These are phyloP conservation scores for Linaria vulgaris DNA, from an alignment of 257 asterid species.

Conservation along the genomic window DNA sequence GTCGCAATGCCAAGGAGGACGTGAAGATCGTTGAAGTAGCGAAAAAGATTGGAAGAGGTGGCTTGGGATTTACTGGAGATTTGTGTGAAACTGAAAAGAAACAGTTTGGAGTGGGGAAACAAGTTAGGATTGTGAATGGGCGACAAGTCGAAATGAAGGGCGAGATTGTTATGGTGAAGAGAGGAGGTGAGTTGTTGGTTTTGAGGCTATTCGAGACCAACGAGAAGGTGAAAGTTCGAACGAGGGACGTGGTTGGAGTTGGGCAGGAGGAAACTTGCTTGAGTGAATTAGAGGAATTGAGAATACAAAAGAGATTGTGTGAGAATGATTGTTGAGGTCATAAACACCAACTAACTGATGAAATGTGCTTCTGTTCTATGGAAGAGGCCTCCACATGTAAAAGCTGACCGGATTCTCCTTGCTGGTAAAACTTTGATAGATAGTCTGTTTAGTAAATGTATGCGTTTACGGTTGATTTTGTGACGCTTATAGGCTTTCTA, in stretches of 20 bases:
- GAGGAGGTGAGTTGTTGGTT: conserved; percentile 45
- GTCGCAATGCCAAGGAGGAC: conserved; percentile 64
- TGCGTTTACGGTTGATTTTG: no score
- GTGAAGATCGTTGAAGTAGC: conserved; percentile 45
- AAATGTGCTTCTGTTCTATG: no score
- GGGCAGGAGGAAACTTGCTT: no score
- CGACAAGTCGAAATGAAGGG: conserved; percentile 66
- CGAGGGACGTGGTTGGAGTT: conserved; percentile 32
- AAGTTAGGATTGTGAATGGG: conserved; percentile 65
- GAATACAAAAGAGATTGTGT: no score
- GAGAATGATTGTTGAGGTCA: no score
- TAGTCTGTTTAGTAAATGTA: no score
- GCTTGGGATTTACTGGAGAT: conserved; percentile 59
- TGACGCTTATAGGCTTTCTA: no score
- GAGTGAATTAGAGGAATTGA: no score
- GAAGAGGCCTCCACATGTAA: no score
- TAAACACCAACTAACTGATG: no score
- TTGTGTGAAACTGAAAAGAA: conserved; percentile 29
- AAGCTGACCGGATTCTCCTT: no score
- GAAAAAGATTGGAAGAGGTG: conserved; percentile 67
- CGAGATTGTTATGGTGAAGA: conserved; percentile 50
- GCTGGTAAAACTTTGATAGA: no score
- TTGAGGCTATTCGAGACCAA: conserved; percentile 45
- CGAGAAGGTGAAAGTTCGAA: conserved; percentile 48
- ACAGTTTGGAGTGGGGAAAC: conserved; percentile 47